Evolutionary conservation across 768 basidiomycete genomes (phyloP).

Genomic region (Tricholomella constricta): DNA sequence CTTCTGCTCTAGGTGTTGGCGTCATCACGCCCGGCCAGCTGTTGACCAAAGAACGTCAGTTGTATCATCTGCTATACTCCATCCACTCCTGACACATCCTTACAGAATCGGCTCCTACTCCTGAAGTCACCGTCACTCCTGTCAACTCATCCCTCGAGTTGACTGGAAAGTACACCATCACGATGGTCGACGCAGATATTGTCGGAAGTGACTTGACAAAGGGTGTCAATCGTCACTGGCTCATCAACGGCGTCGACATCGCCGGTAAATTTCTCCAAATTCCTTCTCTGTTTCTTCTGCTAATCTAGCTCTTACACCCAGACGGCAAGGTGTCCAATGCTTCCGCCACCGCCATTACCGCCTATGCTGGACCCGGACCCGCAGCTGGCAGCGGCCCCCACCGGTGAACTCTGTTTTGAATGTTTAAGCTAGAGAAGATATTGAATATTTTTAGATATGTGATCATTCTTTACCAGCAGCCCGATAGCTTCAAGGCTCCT

Average conservation of each 20-base stretch:
- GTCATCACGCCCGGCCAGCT: slow-evolving; percentile 58
- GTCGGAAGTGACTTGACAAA: slow-evolving; percentile 60
- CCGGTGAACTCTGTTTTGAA: slow-evolving; percentile 45
- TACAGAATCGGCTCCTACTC: slow-evolving; percentile 58
- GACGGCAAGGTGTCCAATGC: slow-evolving; percentile 42
- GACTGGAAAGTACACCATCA: slow-evolving; percentile 59
- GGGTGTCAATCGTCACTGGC: slow-evolving; percentile 79
- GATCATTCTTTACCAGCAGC: slow-evolving; percentile 65
- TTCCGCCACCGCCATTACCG: slow-evolving; percentile 54
- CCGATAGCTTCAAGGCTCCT: slow-evolving; percentile 62
- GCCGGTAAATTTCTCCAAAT: slow-evolving; percentile 30
- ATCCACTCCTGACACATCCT: background rate
- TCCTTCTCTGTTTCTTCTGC: background rate
- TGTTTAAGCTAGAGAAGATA: background rate
- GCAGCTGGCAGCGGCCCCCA: slow-evolving; percentile 71
- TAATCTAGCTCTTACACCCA: slow-evolving; percentile 12
- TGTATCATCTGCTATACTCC: background rate
- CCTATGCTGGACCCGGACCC: slow-evolving; percentile 74
- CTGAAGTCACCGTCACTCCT: slow-evolving; percentile 53
- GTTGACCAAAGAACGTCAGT: slow-evolving; percentile 59
- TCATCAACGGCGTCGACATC: slow-evolving; percentile 65
- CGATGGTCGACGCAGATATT: slow-evolving; percentile 75
- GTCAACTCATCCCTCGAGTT: slow-evolving; percentile 49
- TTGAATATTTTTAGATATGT: slow-evolving; percentile 55
- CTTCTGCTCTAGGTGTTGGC: slow-evolving; percentile 38